Percentiles rank a stretch among this genome's conserved stretches.
These are phyloP conservation scores for Rhodotorula sp. DNA, from an alignment of 1,284 basidiomycete genomes.

Conservation along the genomic window DNA sequence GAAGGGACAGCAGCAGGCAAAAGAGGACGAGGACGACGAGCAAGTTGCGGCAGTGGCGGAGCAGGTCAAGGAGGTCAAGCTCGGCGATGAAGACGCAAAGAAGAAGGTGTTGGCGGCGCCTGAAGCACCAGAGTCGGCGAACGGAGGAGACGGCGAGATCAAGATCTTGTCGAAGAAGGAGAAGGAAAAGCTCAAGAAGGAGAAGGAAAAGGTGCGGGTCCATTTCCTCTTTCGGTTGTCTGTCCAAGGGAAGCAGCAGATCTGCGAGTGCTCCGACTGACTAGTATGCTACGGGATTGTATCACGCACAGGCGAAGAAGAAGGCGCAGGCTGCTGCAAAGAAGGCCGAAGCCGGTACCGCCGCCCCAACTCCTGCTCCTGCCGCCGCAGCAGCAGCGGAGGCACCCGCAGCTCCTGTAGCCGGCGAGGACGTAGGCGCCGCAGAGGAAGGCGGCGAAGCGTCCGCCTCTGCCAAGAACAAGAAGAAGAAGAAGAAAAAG, in stretches of 20 bases:
- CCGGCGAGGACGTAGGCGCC: conserved; percentile 60
- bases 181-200: conserved; percentile 92
- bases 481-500: conserved; percentile 48
- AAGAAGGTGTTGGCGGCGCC: neutral
- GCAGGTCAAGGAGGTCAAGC: conserved; percentile 20
- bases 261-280: neutral
- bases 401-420: conserved; percentile 47
- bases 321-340: conserved; percentile 88
- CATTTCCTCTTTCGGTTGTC: neutral
- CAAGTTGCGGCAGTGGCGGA: conserved; percentile 34
- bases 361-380: conserved; percentile 40
- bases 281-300: neutral
- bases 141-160: conserved; percentile 54
- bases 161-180: conserved; percentile 79
- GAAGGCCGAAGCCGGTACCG: conserved; percentile 56
- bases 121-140: conserved; percentile 26
- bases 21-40: conserved; percentile 41
- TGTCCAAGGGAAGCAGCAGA: too few species aligned
- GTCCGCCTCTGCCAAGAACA: conserved; percentile 42
- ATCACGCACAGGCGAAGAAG: conserved; percentile 73
- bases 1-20: conserved; percentile 43
- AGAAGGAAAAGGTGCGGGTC: conserved; percentile 74
- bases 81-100: conserved; percentile 9
- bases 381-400: conserved; percentile 48
- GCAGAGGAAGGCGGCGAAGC: conserved; percentile 59